Base-by-base conservation (phyloP, 176 grass and related monocot species). In the Stipa capillata region DNA sequence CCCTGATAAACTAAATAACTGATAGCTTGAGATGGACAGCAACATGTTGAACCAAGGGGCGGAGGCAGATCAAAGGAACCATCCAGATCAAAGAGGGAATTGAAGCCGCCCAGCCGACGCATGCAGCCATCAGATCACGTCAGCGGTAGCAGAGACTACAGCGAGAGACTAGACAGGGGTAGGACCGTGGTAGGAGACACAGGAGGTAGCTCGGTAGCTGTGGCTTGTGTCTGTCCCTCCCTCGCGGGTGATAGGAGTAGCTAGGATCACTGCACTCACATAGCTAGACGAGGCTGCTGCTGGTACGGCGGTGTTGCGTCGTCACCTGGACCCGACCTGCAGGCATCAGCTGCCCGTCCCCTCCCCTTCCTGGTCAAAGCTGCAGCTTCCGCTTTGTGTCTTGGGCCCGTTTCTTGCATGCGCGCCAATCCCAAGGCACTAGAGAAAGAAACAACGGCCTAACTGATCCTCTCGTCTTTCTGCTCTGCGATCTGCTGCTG, bases 371-470 rank as follows among this genome's bases (percentile, higher is more conserved):
- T 27, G 41, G 81, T 84, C 75, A 88, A 88, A 84, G 81, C 69
- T 72, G 72, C 80, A 28, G 85, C 71, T 47, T 77, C 77, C n/a
- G 65, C 85, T 83, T 82, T 69, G 83, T 29, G 32, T 20, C 3
- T 51, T 21, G n/a, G 57, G 37, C 5, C 83, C 48, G n/a, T n/a
- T n/a, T n/a, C n/a, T n/a, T n/a, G 33, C 61, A 50, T 28, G 47
- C 55, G 28, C 74, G 58, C 59, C 75, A 43, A 88, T 88, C 86
- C 86, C 86, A 23, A 88, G 10, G 85, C 41, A 3, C 10, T n/a
- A 17, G 11, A 5, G 33, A 4, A 24, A 36, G 4, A n/a, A 54
- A 45, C 77, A 58, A 68, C 60, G 59, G 28, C 77, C 69, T 58
- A 28, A 60, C 31, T 7, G 7, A n/a, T 17, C 31, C 1, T 40